These are phyloP conservation scores for Pseudodiploospora longispora DNA, from an alignment of 2,329 filamentous ascomycete species.

Conservation along the genomic window DNA sequence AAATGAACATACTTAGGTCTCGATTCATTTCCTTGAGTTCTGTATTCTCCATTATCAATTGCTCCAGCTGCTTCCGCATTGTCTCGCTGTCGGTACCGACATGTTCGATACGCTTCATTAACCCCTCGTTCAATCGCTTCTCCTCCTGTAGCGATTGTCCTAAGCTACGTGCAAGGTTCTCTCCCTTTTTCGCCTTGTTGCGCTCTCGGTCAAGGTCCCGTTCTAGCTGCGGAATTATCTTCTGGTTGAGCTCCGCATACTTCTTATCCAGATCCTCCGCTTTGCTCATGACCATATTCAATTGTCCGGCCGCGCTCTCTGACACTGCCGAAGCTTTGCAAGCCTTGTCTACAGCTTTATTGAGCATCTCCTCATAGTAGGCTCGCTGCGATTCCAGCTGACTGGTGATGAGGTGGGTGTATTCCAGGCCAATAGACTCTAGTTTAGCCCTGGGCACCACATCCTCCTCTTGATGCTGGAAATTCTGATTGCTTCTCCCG, in stretches of 20 bases:
- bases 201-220: constrained; percentile 62
- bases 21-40: constrained; percentile 81
- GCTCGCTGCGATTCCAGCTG: constrained; percentile 88
- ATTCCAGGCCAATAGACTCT: constrained; percentile 81
- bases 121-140: constrained; percentile 70
- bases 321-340: constrained; percentile 61
- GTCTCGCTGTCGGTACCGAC: constrained; percentile 55
- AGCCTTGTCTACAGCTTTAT: constrained; percentile 84
- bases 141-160: constrained; percentile 76
- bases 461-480: constrained; percentile 41
- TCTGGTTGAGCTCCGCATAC: constrained; percentile 37
- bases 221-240: constrained; percentile 61
- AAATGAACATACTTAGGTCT: constrained; percentile 82
- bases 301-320: constrained; percentile 48
- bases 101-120: constrained; percentile 75
- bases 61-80: constrained; percentile 48
- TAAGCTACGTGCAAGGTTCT: constrained; percentile 67
- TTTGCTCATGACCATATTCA: constrained; percentile 40
- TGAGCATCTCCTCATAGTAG: constrained; percentile 90
- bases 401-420: constrained; percentile 84
- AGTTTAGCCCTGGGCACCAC: constrained; percentile 62
- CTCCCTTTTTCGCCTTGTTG: constrained; percentile 61
- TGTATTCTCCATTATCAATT: constrained; percentile 53
- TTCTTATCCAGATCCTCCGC: constrained; percentile 42
- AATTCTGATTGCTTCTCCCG: constrained; percentile 32